Base-by-base conservation (phyloP, 176 grass and related monocot genomes). In the Aegilops sharonensis region DNA sequence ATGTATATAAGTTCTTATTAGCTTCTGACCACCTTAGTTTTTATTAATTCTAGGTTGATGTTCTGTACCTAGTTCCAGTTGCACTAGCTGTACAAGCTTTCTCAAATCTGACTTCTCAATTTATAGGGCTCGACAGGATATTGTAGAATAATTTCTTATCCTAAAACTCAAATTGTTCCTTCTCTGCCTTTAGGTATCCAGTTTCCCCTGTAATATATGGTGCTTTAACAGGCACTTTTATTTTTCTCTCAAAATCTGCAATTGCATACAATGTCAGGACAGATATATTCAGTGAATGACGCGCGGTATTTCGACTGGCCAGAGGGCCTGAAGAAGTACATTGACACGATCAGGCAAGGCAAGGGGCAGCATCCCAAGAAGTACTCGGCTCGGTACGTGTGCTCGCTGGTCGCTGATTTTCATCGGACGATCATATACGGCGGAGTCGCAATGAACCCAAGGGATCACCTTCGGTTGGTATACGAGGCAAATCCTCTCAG, bases 261-360 rank as follows among this genome's bases (percentile, higher is more conserved):
- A 67, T 50, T 84, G 18, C 18, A 75, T 32, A n/a, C 43, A 43
- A 52, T 85, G 87, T 39, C 96, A 94, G 93, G 97, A 72, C 94
- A 99, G 80, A 96, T 96, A 94, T 96, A 96, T 81, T 99, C 94
- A 1, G 97, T 99, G 67, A 96, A 96, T 85, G 97, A 99, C 30
- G 97, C 94, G 5, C 79, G 94, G 4, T 99, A 96, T 77, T 99
- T 99, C 13, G 92, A 99, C 73, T 99, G 94, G 97, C 94, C 97
- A 0, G 92, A 99, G 59, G 94, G 92, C 61, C 90, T 96, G 85
- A 94, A 89, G 75, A 83, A 80, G 65, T 99, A 99, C 60, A 99
- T 99, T 24, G 97, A 99, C 79, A 93, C 85, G 6, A 91, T 99
- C 29, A 88, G 97, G 87, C 94, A 96, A 85, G 97, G 97, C 39